A percentile compares a stretch with the other conserved stretches of the same genome.
Conservation (phyloP, 2,329 filamentous ascomycete genomes). For the Thyridium curvatum region DNA sequence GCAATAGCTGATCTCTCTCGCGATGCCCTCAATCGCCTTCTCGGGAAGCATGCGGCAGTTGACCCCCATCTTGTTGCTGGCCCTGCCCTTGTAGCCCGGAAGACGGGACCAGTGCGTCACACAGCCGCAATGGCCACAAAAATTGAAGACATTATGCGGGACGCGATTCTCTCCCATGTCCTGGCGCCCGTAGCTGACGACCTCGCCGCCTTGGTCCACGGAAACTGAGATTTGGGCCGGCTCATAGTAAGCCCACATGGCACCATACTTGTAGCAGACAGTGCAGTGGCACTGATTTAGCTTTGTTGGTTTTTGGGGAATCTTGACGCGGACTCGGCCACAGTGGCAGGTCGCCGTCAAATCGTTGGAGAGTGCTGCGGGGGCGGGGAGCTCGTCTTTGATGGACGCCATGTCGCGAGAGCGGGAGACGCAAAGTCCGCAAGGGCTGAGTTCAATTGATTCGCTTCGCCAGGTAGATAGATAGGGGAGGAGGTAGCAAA, state of each 20-base stretch:
- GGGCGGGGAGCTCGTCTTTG: too few relatives aligned
- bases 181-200: slow-evolving; percentile 1
- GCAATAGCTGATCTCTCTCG: neutral
- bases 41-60: slow-evolving; percentile 9
- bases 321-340: slow-evolving; percentile 9
- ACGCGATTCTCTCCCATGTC: slow-evolving; percentile 1
- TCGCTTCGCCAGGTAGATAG: too few relatives aligned
- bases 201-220: slow-evolving; percentile 1
- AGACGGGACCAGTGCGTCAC: slow-evolving; percentile 10
- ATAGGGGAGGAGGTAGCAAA: too few relatives aligned
- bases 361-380: neutral
- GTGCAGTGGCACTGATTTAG: slow-evolving; percentile 15
- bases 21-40: slow-evolving; percentile 3
- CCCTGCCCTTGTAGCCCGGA: neutral
- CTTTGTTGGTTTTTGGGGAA: slow-evolving; percentile 6
- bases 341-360: slow-evolving; percentile 11
- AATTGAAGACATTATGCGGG: too few relatives aligned
- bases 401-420: too few relatives aligned
- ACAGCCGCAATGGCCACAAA: slow-evolving; percentile 8
- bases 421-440: too few relatives aligned
- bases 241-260: slow-evolving; percentile 12
- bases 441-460: too few relatives aligned
- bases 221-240: too few relatives aligned
- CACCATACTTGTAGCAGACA: slow-evolving; percentile 14
- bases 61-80: slow-evolving; percentile 8